Evolutionary conservation across 768 basidiomycete genomes (phyloP).

Genomic region (Podaxis sp.): DNA sequence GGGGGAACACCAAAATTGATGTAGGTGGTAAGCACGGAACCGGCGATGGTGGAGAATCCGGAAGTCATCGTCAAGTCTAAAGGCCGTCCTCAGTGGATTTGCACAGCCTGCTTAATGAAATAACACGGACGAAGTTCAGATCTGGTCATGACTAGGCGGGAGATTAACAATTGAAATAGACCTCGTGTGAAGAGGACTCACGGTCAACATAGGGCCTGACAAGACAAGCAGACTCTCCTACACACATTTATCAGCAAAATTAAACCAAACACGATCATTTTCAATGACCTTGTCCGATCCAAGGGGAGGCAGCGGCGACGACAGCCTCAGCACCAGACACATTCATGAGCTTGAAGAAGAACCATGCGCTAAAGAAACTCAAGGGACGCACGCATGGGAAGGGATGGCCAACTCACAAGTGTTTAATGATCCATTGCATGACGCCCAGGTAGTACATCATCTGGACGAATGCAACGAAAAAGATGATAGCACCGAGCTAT

Average conservation of each 20-base stretch:
- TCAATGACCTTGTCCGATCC: constrained; percentile 76
- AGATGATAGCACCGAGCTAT: constrained; percentile 78
- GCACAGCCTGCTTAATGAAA: background rate
- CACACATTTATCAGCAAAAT: background rate
- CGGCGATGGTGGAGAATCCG: constrained; percentile 92
- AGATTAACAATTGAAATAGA: background rate
- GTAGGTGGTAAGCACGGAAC: constrained; percentile 85
- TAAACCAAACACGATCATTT: background rate
- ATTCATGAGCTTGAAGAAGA: constrained; percentile 90
- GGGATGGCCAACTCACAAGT: constrained; percentile 56
- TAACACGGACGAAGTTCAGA: constrained; percentile 66
- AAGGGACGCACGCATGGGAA: background rate
- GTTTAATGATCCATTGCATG: constrained; percentile 90
- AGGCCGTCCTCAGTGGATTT: background rate
- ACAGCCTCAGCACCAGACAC: constrained; percentile 95
- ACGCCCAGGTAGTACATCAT: constrained; percentile 89
- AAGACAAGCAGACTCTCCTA: constrained; percentile 77
- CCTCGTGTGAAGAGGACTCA: constrained; percentile 22
- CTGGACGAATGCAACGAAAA: constrained; percentile 92
- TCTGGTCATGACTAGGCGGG: constrained; percentile 61
- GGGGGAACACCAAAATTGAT: constrained; percentile 75
- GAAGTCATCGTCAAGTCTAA: constrained; percentile 81
- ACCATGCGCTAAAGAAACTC: constrained; percentile 61
- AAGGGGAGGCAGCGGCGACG: constrained; percentile 91
- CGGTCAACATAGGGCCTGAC: constrained; percentile 80